Evolutionary conservation across 2,329 filamentous ascomycete genomes (phyloP).

Genomic region (Aaosphaeria arxii): DNA sequence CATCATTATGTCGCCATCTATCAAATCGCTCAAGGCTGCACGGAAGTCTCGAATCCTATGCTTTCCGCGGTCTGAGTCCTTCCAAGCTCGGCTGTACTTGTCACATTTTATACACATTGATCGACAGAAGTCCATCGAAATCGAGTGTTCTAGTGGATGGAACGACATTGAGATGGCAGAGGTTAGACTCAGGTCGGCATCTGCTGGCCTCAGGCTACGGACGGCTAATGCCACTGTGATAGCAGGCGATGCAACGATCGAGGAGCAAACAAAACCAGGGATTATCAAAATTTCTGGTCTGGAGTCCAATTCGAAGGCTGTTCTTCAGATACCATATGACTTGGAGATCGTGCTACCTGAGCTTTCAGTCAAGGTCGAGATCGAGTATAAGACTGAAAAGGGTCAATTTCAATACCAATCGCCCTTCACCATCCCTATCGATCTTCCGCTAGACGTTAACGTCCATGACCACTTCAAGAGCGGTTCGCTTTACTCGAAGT

Average conservation of each 20-base stretch:
- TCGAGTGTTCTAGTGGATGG: conserved; percentile 71
- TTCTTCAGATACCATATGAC: conserved; percentile 74
- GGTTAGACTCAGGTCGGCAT: conserved; percentile 56
- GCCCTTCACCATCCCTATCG: conserved; percentile 63
- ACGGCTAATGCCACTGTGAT: conserved; percentile 49
- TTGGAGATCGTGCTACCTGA: conserved; percentile 72
- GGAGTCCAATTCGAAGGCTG: conserved; percentile 46
- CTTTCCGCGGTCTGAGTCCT: conserved; percentile 66
- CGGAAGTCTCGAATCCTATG: conserved; percentile 62
- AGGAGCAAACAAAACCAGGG: conserved; percentile 44
- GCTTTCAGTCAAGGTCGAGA: conserved; percentile 72
- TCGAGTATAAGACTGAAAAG: conserved; percentile 66
- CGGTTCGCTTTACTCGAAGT: conserved; percentile 76
- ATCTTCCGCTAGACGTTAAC: conserved; percentile 86
- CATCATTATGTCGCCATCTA: conserved; percentile 43
- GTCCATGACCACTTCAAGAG: conserved; percentile 96
- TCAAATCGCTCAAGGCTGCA: conserved; percentile 27
- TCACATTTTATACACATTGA: conserved; percentile 76
- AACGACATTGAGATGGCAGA: conserved; percentile 58
- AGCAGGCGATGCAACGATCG: conserved; percentile 41
- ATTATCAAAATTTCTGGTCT: conserved; percentile 48
- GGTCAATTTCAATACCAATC: conserved; percentile 65
- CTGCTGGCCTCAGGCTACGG: conserved; percentile 58
- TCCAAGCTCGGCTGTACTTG: conserved; percentile 66
- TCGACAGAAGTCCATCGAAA: conserved; percentile 71